Evolutionary conservation across 129 eudicot species (phyloP).

Genomic region (Deinandra increscens): DNA sequence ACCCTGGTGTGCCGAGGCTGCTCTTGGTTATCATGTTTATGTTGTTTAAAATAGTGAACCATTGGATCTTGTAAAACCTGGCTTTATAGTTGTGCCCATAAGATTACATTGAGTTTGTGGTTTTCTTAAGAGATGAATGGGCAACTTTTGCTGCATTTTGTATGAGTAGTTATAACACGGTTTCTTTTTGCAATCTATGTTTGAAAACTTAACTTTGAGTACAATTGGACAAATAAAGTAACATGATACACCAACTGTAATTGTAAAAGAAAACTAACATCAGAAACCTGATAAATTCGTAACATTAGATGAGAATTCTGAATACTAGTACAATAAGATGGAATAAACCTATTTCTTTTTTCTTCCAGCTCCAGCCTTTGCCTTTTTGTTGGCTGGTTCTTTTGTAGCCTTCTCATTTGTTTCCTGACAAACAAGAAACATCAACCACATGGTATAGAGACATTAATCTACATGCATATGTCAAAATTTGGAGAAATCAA

Average conservation of each 20-base stretch:
- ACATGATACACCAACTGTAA: background rate
- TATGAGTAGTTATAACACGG: background rate
- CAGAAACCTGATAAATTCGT: background rate
- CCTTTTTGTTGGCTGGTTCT: constrained; percentile 59
- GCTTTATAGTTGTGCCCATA: constrained; percentile 13
- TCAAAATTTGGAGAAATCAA: background rate
- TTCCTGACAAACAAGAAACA: constrained; percentile 32
- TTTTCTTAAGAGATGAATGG: background rate
- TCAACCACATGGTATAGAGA: constrained; percentile 1
- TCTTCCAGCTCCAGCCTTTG: constrained; percentile 54
- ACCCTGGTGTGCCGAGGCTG: background rate
- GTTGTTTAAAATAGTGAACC: constrained; percentile 20
- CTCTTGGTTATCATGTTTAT: constrained; percentile 17
- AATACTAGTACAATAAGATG: background rate
- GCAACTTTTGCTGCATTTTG: background rate
- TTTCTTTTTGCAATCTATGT: background rate
- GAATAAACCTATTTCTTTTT: constrained; percentile 59
- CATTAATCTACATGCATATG: background rate
- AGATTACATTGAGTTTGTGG: background rate
- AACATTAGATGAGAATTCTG: constrained; percentile 1
- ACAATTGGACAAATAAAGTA: background rate
- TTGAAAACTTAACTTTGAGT: background rate
- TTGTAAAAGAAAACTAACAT: background rate
- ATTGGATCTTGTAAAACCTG: constrained; percentile 17
- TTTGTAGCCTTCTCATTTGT: constrained; percentile 49